Base-by-base conservation (phyloP, 2,329 filamentous ascomycete genomes). In the Sclerotinia borealis region DNA sequence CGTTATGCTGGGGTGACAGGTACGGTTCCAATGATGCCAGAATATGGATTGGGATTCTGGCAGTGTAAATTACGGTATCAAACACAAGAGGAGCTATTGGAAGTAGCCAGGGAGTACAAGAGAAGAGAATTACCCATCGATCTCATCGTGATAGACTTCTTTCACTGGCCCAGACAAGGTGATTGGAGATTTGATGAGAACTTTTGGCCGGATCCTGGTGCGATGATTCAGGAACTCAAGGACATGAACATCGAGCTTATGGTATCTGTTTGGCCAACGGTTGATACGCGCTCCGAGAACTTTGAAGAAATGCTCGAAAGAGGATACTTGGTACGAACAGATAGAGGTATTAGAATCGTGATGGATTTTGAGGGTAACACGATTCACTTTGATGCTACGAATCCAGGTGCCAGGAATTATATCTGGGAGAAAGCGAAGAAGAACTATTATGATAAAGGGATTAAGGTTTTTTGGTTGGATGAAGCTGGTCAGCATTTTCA, bases 251-350 rank as follows among this genome's bases (percentile, higher is more conserved):
- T 89, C 51, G 85, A 89, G 69, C 78, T 88, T 3, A 89, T 89
- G 85, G 84, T 89, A 0, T 88, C 85, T 0, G 82, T 89, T 67
- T 89, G 87, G 86, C 86, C 86, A 0, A 88, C 85, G 0, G 85
- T 89, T 1, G 84, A 88, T 60, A 79, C 77, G 15, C 70, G 73
- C 2, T 85, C 81, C 0, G 82, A 85, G 48, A 87, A 87, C 71
- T 88, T 82, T 69, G 68, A 78, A 0, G 81, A 87, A 66, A 87
- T 89, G 84, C 74, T 86, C 0, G 82, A 85, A 62, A 78, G 79
- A 11, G 86, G 86, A 0, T 78, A 82, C 4, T 78, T 89, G 2
- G 85, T 89, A 65, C 81, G 84, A 0, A 79, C 78, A 10, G 86
- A 89, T 65, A 79, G 85, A 7, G 86, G 86, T 1, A 75, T 85